A percentile compares a stretch with the other conserved stretches of the same genome.
These are phyloP conservation scores for Penicillium oxalicum DNA, from an alignment of 2,329 filamentous ascomycete genomes.

Conservation along the genomic window DNA sequence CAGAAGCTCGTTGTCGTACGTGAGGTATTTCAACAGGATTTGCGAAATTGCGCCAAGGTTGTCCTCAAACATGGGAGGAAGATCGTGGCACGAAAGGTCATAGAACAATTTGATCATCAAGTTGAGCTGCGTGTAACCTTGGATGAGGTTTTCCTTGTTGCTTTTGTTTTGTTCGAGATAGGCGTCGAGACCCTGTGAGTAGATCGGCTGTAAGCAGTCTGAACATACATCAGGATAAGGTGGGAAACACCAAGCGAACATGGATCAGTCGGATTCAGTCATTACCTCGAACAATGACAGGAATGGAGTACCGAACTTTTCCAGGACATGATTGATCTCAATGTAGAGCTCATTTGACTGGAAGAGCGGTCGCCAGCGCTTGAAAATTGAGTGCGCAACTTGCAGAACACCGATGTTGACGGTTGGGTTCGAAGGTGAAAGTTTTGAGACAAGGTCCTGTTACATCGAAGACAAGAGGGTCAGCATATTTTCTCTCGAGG, in stretches of 20 bases:
- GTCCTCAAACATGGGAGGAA: slow-evolving; percentile 90
- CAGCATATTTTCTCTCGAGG: neutral
- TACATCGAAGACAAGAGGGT: slow-evolving; percentile 6
- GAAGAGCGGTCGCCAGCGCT: slow-evolving; percentile 89
- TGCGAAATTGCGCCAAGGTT: slow-evolving; percentile 70
- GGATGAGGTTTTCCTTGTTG: slow-evolving; percentile 67
- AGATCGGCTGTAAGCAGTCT: slow-evolving; percentile 10
- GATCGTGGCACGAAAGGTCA: slow-evolving; percentile 94
- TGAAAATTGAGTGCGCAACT: slow-evolving; percentile 97
- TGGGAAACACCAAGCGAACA: neutral
- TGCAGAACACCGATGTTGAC: slow-evolving; percentile 92
- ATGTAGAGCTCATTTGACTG: slow-evolving; percentile 86
- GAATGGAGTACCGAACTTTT: slow-evolving; percentile 77
- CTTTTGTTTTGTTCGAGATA: slow-evolving; percentile 66
- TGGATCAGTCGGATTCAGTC: slow-evolving; percentile 3
- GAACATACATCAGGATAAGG: neutral
- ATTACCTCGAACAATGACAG: slow-evolving; percentile 68
- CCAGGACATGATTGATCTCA: slow-evolving; percentile 93
- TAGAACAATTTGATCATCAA: slow-evolving; percentile 88
- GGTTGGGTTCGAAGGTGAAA: slow-evolving; percentile 73
- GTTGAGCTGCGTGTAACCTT: slow-evolving; percentile 78
- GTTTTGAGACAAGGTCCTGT: slow-evolving; percentile 78
- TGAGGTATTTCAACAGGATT: slow-evolving; percentile 86
- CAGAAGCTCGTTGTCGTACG: slow-evolving; percentile 77
- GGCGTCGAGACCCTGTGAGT: slow-evolving; percentile 40